Evolutionary conservation across 2,329 filamentous ascomycete genomes (phyloP), one percentile per base, ranked within the genome.

Genomic region (Xylaria sp.): DNA sequence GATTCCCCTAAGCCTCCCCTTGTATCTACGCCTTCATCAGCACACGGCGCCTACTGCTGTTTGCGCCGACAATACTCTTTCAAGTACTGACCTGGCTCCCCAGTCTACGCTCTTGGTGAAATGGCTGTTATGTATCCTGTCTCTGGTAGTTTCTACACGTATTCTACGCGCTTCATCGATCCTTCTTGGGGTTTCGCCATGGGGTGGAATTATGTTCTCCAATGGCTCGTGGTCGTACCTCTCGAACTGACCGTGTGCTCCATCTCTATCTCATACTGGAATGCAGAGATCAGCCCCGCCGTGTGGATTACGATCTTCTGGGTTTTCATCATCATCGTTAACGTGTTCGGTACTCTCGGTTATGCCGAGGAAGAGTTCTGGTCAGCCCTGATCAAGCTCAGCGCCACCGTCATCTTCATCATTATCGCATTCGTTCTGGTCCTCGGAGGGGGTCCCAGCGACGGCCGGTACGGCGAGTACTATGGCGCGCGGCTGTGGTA

Each of bases 291-390:
- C 48, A 84, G 78, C 39, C 75, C 82, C 48, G 84, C 78, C 25
- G 86, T 88, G 46, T 90, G 87, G 82, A 86, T 90, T 59, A 82
- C 84, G 5, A 79, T 89, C 3, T 90, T 90, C 74, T 81, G 88
- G 4, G 78, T 81, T 28, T 75, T 83, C 25, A 84, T 90, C 32
- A 80, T 87, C 20, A 74, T 84, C 3, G 82, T 89, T 77, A 88
- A 89, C 74, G 72, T 89, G 54, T 89, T 89, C 56, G 88, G 88
- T 13, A 84, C 87, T 0, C 78, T 85, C 2, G 85, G 85, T 7
- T 88, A 88, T 66, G 86, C 82, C 13, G 87, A 86, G 74, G 88
- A 90, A 66, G 89, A 91, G 74, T 91, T 90, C 74, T 82, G 85
- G 76, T 83, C 89, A 1, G 84, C 85, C 6, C 77, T 85, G 6